A percentile compares a stretch with the other conserved stretches of the same genome.
phyloP scores from a whole-genome alignment of 805 yeast genomes.

The Diddensiella transvaalensis region DNA sequence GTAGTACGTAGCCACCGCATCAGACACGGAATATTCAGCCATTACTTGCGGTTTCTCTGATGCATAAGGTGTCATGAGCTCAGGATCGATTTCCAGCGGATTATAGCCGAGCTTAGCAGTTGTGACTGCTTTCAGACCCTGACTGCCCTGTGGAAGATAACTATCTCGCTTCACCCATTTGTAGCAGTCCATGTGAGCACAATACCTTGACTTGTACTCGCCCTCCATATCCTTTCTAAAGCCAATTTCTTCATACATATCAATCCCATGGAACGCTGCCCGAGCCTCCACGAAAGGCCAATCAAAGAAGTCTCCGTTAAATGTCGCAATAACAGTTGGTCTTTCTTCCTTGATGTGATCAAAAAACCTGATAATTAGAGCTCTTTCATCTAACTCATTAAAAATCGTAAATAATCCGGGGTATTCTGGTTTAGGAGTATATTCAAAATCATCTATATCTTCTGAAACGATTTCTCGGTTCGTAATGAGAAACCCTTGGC shows the following conservation, averaged over 20 bases:
- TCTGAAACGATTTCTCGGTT: constrained; percentile 91
- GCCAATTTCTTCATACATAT: constrained; percentile 91
- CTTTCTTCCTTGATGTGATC: constrained; percentile 83
- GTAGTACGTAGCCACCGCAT: constrained; percentile 98
- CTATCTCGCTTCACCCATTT: constrained; percentile 98
- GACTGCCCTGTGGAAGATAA: constrained; percentile 96
- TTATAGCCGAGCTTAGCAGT: constrained; percentile 93
- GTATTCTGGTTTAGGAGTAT: constrained; percentile 95
- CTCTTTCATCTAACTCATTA: constrained; percentile 83
- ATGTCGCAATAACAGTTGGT: constrained; percentile 97
- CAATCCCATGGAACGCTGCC: constrained; percentile 75
- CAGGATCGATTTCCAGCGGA: constrained; percentile 96
- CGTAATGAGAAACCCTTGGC: constrained; percentile 90
- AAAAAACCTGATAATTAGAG: constrained; percentile 69
- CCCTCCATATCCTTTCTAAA: constrained; percentile 85
- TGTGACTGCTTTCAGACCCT: constrained; percentile 96
- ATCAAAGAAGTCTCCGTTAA: constrained; percentile 97
- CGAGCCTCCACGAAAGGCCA: constrained; percentile 98
- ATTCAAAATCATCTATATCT: constrained; percentile 95
- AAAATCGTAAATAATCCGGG: constrained; percentile 86
- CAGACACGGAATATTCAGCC: constrained; percentile 97
- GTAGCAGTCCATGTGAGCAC: constrained; percentile 96
- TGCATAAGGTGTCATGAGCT: constrained; percentile 97
- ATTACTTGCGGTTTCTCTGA: constrained; percentile 85
- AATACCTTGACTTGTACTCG: constrained; percentile 86